A percentile compares a stretch with the other conserved stretches of the same genome.
phyloP scores from a whole-genome alignment of 371 early-diverging fungal genomes.

The Mortierella sp. region DNA sequence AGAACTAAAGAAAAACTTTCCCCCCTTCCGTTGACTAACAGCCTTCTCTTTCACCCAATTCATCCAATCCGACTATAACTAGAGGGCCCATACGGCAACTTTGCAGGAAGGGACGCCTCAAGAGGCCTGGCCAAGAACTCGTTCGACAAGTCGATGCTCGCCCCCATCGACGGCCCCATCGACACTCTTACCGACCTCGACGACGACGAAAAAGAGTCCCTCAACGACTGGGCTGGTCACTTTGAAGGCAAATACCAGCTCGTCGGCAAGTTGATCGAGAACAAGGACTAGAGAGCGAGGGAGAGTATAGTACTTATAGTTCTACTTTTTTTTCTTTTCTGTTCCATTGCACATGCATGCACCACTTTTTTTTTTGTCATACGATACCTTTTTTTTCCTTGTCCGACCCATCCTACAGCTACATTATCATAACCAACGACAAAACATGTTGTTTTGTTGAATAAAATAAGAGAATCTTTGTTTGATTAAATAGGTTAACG shows the following conservation, averaged over 20 bases:
- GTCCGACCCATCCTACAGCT: background rate
- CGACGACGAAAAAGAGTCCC: constrained; percentile 79
- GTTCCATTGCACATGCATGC: background rate
- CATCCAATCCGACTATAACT: background rate
- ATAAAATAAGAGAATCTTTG: constrained; percentile 6
- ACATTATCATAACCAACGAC: background rate
- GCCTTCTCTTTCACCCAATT: background rate
- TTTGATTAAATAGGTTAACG: background rate
- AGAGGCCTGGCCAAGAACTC: constrained; percentile 92
- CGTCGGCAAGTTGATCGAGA: constrained; percentile 81
- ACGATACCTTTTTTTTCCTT: background rate
- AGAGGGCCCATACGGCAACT: constrained; percentile 93
- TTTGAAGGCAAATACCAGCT: constrained; percentile 82
- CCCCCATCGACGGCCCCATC: constrained; percentile 78
- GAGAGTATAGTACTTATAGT: background rate
- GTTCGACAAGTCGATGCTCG: constrained; percentile 86
- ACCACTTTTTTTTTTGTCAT: background rate
- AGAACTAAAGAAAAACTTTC: too few relatives aligned
- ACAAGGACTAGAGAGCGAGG: constrained; percentile 19
- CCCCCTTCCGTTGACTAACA: background rate
- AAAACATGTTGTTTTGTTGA: background rate
- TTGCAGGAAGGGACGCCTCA: constrained; percentile 89
- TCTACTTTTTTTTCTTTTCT: background rate
- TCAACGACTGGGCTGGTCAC: constrained; percentile 83
- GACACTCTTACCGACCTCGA: constrained; percentile 85